Percentiles rank a stretch among this genome's conserved stretches.
Evolutionary conservation across 225 moss, liverwort and hornwort genomes (phyloP).

Genomic region (Marchantia polymorpha): DNA sequence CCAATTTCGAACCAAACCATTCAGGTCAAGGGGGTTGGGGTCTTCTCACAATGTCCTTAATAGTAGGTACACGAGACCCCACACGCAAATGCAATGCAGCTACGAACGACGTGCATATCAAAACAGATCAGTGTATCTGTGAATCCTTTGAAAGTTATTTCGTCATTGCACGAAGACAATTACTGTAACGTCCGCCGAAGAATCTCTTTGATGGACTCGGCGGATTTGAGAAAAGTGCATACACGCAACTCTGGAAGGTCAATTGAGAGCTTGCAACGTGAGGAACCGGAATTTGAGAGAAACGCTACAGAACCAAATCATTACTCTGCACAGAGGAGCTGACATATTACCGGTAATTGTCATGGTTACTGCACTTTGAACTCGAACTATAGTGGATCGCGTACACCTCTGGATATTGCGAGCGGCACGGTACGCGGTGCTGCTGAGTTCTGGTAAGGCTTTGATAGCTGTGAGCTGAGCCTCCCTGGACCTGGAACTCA

Average conservation of each 20-base stretch:
- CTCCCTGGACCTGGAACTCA: neutral
- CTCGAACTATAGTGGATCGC: neutral
- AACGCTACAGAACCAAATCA: neutral
- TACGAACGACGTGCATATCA: no score
- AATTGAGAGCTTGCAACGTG: neutral
- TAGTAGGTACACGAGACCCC: no score
- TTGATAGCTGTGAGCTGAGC: neutral
- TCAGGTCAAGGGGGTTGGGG: no score
- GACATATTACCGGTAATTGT: conserved; percentile 19
- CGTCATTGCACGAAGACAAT: no score
- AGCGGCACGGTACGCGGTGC: neutral
- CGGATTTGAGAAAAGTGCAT: neutral
- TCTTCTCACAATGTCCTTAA: no score
- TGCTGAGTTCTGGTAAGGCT: neutral
- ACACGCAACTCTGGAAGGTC: neutral
- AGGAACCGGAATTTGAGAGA: neutral
- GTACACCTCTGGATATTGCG: neutral
- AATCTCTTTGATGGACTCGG: neutral
- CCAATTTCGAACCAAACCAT: no score
- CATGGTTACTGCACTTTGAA: neutral
- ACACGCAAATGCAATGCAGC: no score
- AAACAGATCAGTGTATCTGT: no score
- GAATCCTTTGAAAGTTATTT: no score
- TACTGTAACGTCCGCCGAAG: neutral
- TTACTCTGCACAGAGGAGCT: neutral